Base-by-base conservation (phyloP, 495 filamentous ascomycete species). In the Penicillium ucsense region DNA sequence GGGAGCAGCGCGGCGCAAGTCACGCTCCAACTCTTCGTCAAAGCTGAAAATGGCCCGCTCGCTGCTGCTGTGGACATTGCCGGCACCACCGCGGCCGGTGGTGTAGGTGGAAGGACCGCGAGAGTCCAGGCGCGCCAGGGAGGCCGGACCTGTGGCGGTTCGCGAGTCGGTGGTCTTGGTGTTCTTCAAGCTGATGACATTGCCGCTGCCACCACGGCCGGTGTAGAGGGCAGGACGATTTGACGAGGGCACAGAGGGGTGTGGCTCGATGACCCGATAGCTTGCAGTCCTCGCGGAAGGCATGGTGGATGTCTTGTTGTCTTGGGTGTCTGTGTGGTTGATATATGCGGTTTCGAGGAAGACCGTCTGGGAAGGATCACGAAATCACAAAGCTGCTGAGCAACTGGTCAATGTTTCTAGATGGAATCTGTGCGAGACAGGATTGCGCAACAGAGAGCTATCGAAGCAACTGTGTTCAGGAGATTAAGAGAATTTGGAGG, bases 171-270 rank as follows among this genome's bases (percentile, higher is more conserved):
- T 76, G 39, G 82, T 85, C 48, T 75, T 69, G 44, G 78, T 76
- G 48, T 82, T 78, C 61, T 82, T 82, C 64, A 88, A 80, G 67
- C 77, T 83, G 73, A 74, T 67, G 63, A 73, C 59, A 66, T 96
- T 97, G 53, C 91, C 91, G 10, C 83, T 85, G 36, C 90, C 91
- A 53, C 91, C 91, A 32, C 89, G 87, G 59, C 89, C 90, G 20
- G 82, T 78, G 73, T 88, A 82, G 53, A 83, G 73, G 48, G 68
- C 70, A 29, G 67, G 68, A 65, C 81, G 83, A 54, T 69, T 68
- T 64, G 75, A 72, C 56, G 76, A 65, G 46, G 77, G 74, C 50
- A 86, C 72, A 53, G 83, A 82, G 31, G 88, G 87, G 73, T 88
- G 83, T 43, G 88, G 86, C 67, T 94, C 86, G 66, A 82, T 78